A percentile compares a stretch with the other conserved stretches of the same genome.
Evolutionary conservation across 495 filamentous ascomycete genomes (phyloP).

Genomic region (Echria macrotheca): DNA sequence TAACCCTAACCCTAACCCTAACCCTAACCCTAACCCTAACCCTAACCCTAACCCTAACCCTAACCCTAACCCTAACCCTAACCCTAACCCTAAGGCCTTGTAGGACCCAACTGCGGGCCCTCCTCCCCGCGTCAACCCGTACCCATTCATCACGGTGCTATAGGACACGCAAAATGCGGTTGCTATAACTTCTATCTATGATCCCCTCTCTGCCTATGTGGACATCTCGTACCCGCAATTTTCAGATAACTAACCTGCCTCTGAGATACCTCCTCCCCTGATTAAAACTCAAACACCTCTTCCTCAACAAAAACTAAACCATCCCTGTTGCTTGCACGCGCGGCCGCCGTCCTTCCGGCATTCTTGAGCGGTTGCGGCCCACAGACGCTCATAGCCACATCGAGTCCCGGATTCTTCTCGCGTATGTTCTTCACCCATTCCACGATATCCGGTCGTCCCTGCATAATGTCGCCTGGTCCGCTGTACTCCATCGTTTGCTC

Average conservation of each 20-base stretch:
- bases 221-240: too few relatives aligned
- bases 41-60: too few relatives aligned
- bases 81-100: too few relatives aligned
- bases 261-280: background rate
- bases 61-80: too few relatives aligned
- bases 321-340: background rate
- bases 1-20: too few relatives aligned
- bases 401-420: background rate
- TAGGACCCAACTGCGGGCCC: too few relatives aligned
- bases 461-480: background rate
- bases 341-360: constrained; percentile 1
- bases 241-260: background rate
- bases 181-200: too few relatives aligned
- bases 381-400: constrained; percentile 4
- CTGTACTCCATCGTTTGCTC: background rate
- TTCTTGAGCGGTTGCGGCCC: background rate
- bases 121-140: too few relatives aligned
- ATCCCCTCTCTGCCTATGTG: too few relatives aligned
- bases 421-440: background rate
- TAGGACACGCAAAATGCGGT: too few relatives aligned
- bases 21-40: too few relatives aligned
- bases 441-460: background rate
- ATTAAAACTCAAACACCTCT: constrained; percentile 8
- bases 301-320: constrained; percentile 3
- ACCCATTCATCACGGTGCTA: too few relatives aligned